Base-by-base conservation (phyloP, 805 yeast genomes). In the Vanderwaltozyma yarrowii region DNA sequence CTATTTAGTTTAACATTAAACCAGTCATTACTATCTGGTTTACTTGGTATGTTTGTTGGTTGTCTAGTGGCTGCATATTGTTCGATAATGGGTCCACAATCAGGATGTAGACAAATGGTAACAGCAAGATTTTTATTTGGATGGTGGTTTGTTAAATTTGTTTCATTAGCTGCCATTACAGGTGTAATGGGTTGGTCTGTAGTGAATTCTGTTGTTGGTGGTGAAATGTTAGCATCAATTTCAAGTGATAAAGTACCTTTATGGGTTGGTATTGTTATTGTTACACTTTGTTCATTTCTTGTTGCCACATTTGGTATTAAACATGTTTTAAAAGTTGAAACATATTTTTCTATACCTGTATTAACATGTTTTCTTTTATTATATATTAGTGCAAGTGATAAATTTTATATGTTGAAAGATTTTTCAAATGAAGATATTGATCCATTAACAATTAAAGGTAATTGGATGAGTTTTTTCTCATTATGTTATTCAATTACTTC, bases 131-230 rank as follows among this genome's bases (percentile, higher is more conserved):
- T 70, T 48, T 63, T 84, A 33, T 86, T 85, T 56, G 96, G 96
- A 1, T 80, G 88, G 77, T 81, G 80, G 79, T 75, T 78, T 46
- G 87, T 86, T 29, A 80, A 81, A 56, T 64, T 84, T 38, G 81
- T 84, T 33, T 78, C 85, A 5, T 57, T 86, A 30, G 73, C 81
- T 28, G 73, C 84, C 32, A 75, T 82, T 41, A 58, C 82, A 31
- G 94, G 95, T 35, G 80, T 80, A 13, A 56, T 83, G 49, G 95
- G 95, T n/a, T 86, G 95, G 95, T 75, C 89, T n/a, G 78, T 86
- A 26, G 87, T 85, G n/a, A 85, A 84, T 54, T 74, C 82, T 47
- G 92, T 85, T 35, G 78, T 84, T 40, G 95, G 94, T 28, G 96
- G 96, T 15, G 87, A 86, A 60, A 79, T 86, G 42, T 59, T 86